These are phyloP conservation scores for Dryadomyces sulphureus DNA, from an alignment of 2,329 filamentous ascomycete genomes.

Conservation along the genomic window DNA sequence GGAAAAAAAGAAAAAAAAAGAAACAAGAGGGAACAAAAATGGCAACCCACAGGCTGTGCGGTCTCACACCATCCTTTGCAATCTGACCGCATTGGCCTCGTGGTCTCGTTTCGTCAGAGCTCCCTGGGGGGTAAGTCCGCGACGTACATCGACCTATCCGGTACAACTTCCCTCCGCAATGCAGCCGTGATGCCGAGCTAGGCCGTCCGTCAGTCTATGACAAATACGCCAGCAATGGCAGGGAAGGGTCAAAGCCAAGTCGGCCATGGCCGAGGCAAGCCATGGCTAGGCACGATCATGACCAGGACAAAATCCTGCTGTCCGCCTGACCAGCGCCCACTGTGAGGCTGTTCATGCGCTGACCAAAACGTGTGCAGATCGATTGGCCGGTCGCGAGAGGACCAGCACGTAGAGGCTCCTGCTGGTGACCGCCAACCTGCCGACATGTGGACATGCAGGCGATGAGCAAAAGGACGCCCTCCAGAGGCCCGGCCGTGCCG, in stretches of 20 bases:
- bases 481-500: neutral
- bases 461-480: neutral
- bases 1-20: neutral
- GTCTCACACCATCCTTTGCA: neutral
- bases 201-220: too few species aligned
- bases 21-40: neutral
- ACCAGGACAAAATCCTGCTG: too few species aligned
- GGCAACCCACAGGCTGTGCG: neutral
- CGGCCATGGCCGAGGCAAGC: too few species aligned
- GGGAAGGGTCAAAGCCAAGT: too few species aligned
- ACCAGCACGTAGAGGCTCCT: too few species aligned
- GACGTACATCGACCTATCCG: neutral
- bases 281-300: too few species aligned
- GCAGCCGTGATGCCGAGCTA: neutral
- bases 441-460: neutral
- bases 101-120: neutral
- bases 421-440: too few species aligned
- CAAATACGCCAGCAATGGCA: too few species aligned
- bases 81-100: neutral
- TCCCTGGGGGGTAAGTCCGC: neutral
- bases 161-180: neutral
- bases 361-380: too few species aligned
- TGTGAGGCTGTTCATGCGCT: too few species aligned
- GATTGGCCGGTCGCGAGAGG: too few species aligned
- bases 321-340: too few species aligned